A percentile compares a stretch with the other conserved stretches of the same genome.
Evolutionary conservation across 768 basidiomycete genomes (phyloP).

Genomic region (Suillus plorans): DNA sequence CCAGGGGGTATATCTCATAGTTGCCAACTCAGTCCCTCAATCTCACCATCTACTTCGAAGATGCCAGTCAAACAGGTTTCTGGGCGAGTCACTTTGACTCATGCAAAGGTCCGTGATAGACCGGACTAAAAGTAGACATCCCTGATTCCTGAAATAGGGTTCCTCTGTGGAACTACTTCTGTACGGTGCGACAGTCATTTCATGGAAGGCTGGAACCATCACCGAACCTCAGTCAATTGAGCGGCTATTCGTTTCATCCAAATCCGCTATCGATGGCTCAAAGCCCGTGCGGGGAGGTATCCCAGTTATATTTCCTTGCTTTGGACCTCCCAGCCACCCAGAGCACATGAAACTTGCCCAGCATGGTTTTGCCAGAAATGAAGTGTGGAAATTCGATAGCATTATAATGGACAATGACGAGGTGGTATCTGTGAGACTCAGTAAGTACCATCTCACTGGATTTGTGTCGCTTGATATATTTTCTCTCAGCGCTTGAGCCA

Average conservation of each 20-base stretch:
- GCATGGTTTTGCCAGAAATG: conserved; percentile 90
- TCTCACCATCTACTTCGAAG: neutral
- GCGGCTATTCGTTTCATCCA: conserved; percentile 79
- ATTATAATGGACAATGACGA: conserved; percentile 66
- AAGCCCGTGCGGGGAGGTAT: conserved; percentile 69
- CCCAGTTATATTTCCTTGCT: conserved; percentile 79
- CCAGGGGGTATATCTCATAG: conserved; percentile 1
- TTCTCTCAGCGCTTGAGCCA: conserved; percentile 58
- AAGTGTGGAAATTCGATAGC: conserved; percentile 67
- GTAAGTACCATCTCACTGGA: conserved; percentile 43
- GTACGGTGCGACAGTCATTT: conserved; percentile 85
- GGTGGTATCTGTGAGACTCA: conserved; percentile 73
- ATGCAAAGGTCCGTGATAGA: conserved; percentile 53
- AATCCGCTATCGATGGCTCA: conserved; percentile 75
- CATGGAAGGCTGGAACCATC: conserved; percentile 67
- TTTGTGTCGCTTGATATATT: conserved; percentile 1
- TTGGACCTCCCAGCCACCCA: conserved; percentile 77
- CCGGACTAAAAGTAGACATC: conserved; percentile 1
- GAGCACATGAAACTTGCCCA: conserved; percentile 73
- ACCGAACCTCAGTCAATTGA: conserved; percentile 46
- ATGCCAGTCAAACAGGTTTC: conserved; percentile 59
- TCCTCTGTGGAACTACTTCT: conserved; percentile 61
- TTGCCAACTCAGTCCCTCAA: neutral
- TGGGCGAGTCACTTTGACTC: conserved; percentile 50
- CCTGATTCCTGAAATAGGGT: conserved; percentile 44